Conservation (phyloP, 2,329 filamentous ascomycete species). For the Capronia epimyces region DNA sequence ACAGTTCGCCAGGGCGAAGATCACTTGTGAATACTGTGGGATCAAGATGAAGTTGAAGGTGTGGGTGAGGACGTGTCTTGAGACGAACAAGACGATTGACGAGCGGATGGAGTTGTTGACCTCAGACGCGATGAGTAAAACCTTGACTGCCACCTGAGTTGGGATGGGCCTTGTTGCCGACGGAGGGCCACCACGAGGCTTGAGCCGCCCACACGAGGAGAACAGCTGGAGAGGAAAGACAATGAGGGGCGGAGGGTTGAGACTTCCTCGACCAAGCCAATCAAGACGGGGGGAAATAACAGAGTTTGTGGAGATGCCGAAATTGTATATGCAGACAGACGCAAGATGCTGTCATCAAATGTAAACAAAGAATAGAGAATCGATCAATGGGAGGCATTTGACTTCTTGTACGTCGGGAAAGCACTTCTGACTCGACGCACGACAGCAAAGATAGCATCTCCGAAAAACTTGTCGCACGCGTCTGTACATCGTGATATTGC, state of each 20-base stretch:
- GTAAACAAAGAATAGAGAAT: slow-evolving; percentile 13
- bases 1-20: too few species aligned
- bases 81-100: slow-evolving; percentile 1
- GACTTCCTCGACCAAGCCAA: background rate
- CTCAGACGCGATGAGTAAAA: slow-evolving; percentile 13
- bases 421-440: background rate
- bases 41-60: slow-evolving; percentile 3
- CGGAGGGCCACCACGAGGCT: background rate
- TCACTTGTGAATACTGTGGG: background rate
- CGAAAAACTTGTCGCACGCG: slow-evolving; percentile 13
- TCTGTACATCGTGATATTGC: slow-evolving; percentile 1
- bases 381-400: background rate
- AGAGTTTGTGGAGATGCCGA: slow-evolving; percentile 23
- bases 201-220: background rate
- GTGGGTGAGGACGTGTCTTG: background rate
- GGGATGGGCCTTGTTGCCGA: slow-evolving; percentile 17
- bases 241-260: background rate
- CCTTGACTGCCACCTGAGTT: slow-evolving; percentile 6
- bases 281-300: slow-evolving; percentile 15
- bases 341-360: slow-evolving; percentile 11
- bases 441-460: slow-evolving; percentile 1
- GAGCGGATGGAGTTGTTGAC: slow-evolving; percentile 13
- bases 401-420: background rate
- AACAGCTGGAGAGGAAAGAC: background rate
- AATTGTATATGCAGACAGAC: slow-evolving; percentile 21